Conservation (phyloP, 2,329 filamentous ascomycete genomes). For the Ophiocordyceps camponoti-leonardi region DNA sequence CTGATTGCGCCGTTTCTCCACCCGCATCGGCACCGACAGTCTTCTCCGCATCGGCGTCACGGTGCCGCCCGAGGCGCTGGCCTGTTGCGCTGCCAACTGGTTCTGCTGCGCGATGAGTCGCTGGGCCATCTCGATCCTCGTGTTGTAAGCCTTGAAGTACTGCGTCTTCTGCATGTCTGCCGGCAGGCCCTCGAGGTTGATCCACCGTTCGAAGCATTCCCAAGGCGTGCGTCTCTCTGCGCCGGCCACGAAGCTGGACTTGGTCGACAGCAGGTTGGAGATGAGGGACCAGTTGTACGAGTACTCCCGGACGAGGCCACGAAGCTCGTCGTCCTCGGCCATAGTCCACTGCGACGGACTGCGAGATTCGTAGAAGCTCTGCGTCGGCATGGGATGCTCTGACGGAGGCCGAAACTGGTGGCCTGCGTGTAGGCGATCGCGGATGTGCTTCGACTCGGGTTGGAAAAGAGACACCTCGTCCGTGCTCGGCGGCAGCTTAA, state of each 20-base stretch:
- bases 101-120: conserved; percentile 35
- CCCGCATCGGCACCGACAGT: conserved; percentile 62
- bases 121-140: conserved; percentile 42
- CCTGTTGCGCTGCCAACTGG: conserved; percentile 32
- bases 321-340: conserved; percentile 79
- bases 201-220: conserved; percentile 98
- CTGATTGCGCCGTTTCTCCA: conserved; percentile 73
- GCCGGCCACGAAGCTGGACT: conserved; percentile 65
- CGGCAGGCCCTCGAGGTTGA: conserved; percentile 76
- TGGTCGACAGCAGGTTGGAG: conserved; percentile 57
- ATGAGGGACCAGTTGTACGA: conserved; percentile 98
- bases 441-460: conserved; percentile 73
- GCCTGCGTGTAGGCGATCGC: conserved; percentile 76
- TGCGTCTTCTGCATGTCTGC: conserved; percentile 89
- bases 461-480: conserved; percentile 75
- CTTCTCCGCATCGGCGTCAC: conserved; percentile 37
- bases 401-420: conserved; percentile 89
- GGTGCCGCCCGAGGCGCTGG: conserved; percentile 19
- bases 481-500: conserved; percentile 47
- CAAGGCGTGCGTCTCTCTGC: conserved; percentile 84
- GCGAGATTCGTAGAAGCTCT: conserved; percentile 78
- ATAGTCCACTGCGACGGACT: conserved; percentile 82
- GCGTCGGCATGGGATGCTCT: conserved; percentile 77
- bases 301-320: conserved; percentile 72
- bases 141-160: conserved; percentile 67